Conservation (phyloP, 2,329 filamentous ascomycete species). For the Cercospora sp. region DNA sequence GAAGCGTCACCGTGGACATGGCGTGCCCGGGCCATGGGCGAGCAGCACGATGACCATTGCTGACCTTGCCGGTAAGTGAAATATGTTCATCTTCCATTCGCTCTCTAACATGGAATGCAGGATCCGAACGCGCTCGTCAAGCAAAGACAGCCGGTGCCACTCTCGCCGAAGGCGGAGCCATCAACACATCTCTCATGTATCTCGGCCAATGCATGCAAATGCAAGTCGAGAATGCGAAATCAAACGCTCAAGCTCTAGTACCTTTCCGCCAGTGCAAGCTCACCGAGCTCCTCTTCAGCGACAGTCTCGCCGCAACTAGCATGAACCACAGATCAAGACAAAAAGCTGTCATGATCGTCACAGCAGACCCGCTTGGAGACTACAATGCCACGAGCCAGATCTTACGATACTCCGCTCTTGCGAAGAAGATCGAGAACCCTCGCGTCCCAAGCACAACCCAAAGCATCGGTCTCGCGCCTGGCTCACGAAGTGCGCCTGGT, state of each 20-base stretch:
- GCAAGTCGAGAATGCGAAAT: slow-evolving; percentile 76
- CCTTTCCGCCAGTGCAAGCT: slow-evolving; percentile 63
- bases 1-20: slow-evolving; percentile 61
- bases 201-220: slow-evolving; percentile 95
- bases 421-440: slow-evolving; percentile 88
- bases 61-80: slow-evolving; percentile 71
- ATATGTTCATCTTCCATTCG: background rate
- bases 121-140: slow-evolving; percentile 85
- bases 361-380: slow-evolving; percentile 87
- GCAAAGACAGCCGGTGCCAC: slow-evolving; percentile 93
- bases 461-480: slow-evolving; percentile 55
- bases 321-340: slow-evolving; percentile 66
- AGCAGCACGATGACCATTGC: slow-evolving; percentile 83
- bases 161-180: slow-evolving; percentile 93
- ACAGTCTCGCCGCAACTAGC: slow-evolving; percentile 50
- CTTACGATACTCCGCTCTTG: slow-evolving; percentile 87
- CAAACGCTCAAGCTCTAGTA: slow-evolving; percentile 64
- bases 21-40: slow-evolving; percentile 64
- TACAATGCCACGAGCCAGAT: slow-evolving; percentile 98
- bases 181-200: slow-evolving; percentile 98
- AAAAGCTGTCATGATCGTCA: slow-evolving; percentile 93
- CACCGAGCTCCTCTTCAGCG: slow-evolving; percentile 55
- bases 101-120: slow-evolving; percentile 35
- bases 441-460: slow-evolving; percentile 80
- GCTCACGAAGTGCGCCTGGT: slow-evolving; percentile 22